These are phyloP conservation scores for Solidago caesia DNA, from an alignment of 129 eudicot species.

Conservation along the genomic window DNA sequence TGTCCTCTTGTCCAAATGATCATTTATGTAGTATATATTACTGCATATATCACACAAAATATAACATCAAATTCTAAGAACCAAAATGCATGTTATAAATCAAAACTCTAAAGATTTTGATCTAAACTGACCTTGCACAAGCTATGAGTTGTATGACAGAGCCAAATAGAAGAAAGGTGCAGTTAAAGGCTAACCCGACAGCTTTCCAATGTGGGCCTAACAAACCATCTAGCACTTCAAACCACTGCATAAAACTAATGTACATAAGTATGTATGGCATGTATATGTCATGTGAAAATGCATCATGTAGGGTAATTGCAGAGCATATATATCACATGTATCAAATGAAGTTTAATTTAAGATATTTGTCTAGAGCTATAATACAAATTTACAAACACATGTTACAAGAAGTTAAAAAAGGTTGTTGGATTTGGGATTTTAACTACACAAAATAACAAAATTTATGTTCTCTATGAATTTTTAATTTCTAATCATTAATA, in stretches of 20 bases:
- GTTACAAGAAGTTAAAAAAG: slow-evolving; percentile 18
- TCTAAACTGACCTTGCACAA: slow-evolving; percentile 64
- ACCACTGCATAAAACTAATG: slow-evolving; percentile 60
- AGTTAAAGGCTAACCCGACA: slow-evolving; percentile 70
- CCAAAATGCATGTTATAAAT: background rate
- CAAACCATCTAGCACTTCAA: slow-evolving; percentile 80
- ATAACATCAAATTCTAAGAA: background rate
- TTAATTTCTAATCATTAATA: slow-evolving; percentile 21
- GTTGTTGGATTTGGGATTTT: slow-evolving; percentile 8
- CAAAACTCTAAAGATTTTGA: background rate
- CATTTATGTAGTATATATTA: slow-evolving; percentile 79
- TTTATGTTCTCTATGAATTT: slow-evolving; percentile 16
- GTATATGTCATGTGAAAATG: slow-evolving; percentile 31
- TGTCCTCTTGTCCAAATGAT: slow-evolving; percentile 72
- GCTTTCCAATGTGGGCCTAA: slow-evolving; percentile 76
- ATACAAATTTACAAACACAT: slow-evolving; percentile 27
- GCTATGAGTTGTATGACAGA: slow-evolving; percentile 85
- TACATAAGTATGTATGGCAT: slow-evolving; percentile 29
- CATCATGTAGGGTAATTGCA: slow-evolving; percentile 23
- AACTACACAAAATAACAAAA: slow-evolving; percentile 34
- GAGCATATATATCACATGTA: slow-evolving; percentile 28
- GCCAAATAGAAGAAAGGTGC: slow-evolving; percentile 77
- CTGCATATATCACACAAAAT: slow-evolving; percentile 35
- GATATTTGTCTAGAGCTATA: slow-evolving; percentile 10
- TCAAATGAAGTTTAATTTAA: slow-evolving; percentile 14